Percentiles rank a stretch among this genome's conserved stretches.
Evolutionary conservation across 805 yeast species (phyloP).

Genomic region (Blastobotrys americana): DNA sequence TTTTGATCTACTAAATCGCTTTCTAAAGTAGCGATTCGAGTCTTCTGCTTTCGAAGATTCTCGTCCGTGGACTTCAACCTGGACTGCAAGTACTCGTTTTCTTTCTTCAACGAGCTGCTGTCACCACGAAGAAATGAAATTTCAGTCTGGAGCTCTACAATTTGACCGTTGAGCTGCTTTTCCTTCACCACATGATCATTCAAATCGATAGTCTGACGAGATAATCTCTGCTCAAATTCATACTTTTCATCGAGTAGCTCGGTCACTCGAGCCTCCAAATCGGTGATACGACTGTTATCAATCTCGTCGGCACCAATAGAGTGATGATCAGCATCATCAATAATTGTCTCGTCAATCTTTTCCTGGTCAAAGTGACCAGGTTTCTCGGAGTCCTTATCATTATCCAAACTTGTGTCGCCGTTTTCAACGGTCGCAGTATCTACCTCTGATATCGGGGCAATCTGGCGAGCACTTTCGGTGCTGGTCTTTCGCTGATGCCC

Average conservation of each 20-base stretch:
- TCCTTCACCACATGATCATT: conserved; percentile 1
- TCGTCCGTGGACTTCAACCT: conserved; percentile 14
- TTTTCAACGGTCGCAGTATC: neutral
- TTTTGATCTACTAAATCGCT: conserved; percentile 10
- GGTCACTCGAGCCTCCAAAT: conserved; percentile 13
- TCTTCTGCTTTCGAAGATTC: conserved; percentile 10
- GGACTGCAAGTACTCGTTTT: conserved; percentile 12
- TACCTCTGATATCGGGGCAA: neutral
- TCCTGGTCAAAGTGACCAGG: neutral
- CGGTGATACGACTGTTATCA: conserved; percentile 4
- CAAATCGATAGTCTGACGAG: neutral
- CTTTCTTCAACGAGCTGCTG: conserved; percentile 13
- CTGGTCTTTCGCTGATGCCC: neutral
- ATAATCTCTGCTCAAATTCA: conserved; percentile 1
- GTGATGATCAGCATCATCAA: conserved; percentile 5
- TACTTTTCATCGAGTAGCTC: conserved; percentile 12
- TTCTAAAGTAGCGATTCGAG: conserved; percentile 9
- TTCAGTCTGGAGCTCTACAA: conserved; percentile 18
- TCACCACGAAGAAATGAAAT: conserved; percentile 19
- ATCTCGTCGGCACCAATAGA: conserved; percentile 10
- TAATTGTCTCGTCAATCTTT: neutral
- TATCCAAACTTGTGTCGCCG: neutral
- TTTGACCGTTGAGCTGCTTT: conserved; percentile 1
- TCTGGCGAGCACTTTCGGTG: neutral
- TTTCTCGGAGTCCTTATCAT: neutral